Conservation (phyloP, 2,329 filamentous ascomycete species). For the Berkeleyomyces basicola region DNA sequence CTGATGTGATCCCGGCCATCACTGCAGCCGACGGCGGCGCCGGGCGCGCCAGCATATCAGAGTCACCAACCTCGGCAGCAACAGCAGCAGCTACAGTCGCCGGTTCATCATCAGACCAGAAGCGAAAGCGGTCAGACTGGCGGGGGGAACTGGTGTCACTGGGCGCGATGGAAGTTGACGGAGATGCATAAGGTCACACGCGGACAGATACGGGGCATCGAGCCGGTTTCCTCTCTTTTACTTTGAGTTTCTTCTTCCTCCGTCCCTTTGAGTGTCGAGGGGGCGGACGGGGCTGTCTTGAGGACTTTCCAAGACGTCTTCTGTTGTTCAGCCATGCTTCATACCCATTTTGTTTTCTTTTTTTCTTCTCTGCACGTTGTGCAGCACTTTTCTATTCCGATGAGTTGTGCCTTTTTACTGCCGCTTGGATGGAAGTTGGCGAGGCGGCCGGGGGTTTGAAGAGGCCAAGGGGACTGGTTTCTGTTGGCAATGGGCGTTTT, state of each 20-base stretch:
- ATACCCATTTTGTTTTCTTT: conserved; percentile 8
- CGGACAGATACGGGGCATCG: no score
- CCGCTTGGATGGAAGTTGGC: no score
- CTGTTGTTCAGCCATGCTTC: not conserved
- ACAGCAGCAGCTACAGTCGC: not conserved
- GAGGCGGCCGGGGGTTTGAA: no score
- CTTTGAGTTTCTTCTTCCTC: not conserved
- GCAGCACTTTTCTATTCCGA: not conserved
- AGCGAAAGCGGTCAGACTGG: conserved; percentile 12
- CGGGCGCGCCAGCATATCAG: not conserved
- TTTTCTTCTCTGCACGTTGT: not conserved
- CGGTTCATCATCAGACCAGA: conserved; percentile 8
- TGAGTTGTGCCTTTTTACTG: not conserved
- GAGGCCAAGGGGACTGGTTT: not conserved
- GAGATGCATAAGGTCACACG: not conserved
- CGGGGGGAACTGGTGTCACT: conserved; percentile 7
- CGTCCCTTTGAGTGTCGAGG: not conserved
- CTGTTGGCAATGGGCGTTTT: not conserved
- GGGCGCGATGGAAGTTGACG: conserved; percentile 9
- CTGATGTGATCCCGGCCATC: not conserved
- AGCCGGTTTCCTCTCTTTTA: not conserved
- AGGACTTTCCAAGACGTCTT: conserved; percentile 1
- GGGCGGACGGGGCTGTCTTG: not conserved
- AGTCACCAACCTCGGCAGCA: conserved; percentile 1
- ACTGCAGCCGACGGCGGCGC: not conserved